Evolutionary conservation across 202 grass and related monocot species (phyloP).

Genomic region (Miscanthus sacchariflorus): DNA sequence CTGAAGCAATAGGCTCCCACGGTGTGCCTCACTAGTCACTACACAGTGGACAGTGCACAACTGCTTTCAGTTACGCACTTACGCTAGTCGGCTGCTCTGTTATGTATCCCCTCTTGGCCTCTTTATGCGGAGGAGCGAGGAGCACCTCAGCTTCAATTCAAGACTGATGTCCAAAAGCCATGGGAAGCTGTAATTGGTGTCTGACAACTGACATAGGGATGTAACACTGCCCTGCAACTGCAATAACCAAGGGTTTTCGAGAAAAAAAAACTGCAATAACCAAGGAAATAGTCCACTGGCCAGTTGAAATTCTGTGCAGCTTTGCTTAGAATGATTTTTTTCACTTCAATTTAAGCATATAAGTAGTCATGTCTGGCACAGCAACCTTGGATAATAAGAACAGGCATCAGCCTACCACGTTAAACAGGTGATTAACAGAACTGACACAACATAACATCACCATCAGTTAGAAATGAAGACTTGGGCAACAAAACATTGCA

Average conservation of each 20-base stretch:
- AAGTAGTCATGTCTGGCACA: neutral
- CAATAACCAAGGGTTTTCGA: too few species aligned
- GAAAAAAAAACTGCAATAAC: too few species aligned
- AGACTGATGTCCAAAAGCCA: too few species aligned
- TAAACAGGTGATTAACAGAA: neutral
- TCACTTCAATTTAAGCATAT: neutral
- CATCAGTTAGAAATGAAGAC: neutral
- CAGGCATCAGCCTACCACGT: neutral
- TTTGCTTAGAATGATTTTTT: neutral
- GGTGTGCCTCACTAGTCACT: too few species aligned
- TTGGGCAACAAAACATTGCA: constrained; percentile 40
- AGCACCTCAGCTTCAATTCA: too few species aligned
- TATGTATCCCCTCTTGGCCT: too few species aligned
- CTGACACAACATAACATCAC: neutral
- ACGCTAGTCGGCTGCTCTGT: too few species aligned
- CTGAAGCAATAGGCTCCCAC: too few species aligned
- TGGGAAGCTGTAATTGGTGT: neutral
- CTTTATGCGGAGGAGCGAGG: too few species aligned
- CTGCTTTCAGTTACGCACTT: too few species aligned
- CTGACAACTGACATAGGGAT: neutral
- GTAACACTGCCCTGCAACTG: neutral
- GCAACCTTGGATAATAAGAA: neutral
- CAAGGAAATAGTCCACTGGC: neutral
- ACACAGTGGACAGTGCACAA: too few species aligned
- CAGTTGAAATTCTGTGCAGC: neutral